Conservation (phyloP, 306 rosid genomes). For the Astragalus glycyphyllos region DNA sequence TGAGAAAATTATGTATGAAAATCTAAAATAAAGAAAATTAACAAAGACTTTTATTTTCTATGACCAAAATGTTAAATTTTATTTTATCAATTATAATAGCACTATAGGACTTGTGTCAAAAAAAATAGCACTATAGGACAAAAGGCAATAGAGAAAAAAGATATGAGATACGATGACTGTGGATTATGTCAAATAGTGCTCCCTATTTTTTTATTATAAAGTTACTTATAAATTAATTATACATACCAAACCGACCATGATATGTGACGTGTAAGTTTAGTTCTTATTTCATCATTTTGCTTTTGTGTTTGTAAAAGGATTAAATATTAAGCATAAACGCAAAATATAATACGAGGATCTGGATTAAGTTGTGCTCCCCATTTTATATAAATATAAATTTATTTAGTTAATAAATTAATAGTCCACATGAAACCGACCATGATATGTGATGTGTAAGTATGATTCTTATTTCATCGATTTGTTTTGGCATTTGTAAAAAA, state of each 20-base stretch:
- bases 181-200: not conserved
- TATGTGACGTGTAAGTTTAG: conserved; percentile 5
- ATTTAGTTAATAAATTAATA: conserved; percentile 17
- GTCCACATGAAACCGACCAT: conserved; percentile 34
- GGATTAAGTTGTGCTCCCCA: not conserved
- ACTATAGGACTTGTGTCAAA: too few relatives aligned
- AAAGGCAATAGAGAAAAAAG: not conserved
- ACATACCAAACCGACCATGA: conserved; percentile 21
- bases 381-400: not conserved
- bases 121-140: too few relatives aligned
- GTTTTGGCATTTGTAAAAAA: too few relatives aligned
- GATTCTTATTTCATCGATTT: too few relatives aligned
- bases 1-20: not conserved
- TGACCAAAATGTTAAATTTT: not conserved
- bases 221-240: not conserved
- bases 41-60: not conserved
- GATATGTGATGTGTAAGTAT: too few relatives aligned
- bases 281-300: not conserved
- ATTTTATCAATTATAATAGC: not conserved
- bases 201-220: conserved; percentile 4
- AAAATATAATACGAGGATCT: not conserved
- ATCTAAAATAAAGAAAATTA: not conserved
- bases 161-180: not conserved
- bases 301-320: not conserved
- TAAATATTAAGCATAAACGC: not conserved